Evolutionary conservation across 306 rosid species (phyloP).

Genomic region (Cajanus cajan): DNA sequence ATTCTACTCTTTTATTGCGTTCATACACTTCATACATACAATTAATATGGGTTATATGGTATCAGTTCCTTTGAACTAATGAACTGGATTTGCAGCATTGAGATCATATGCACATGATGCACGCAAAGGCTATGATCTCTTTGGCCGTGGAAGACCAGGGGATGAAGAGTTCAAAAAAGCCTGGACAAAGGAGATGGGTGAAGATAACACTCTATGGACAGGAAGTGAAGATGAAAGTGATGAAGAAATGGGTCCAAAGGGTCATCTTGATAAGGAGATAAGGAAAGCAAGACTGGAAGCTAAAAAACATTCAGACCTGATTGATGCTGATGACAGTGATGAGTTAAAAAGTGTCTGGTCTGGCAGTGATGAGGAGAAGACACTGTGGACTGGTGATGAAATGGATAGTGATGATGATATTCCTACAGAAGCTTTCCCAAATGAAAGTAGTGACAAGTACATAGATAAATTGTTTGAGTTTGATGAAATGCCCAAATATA

Average conservation of each 20-base stretch:
- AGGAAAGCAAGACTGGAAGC: conserved; percentile 64
- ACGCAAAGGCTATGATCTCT: conserved; percentile 57
- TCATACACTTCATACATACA: neutral
- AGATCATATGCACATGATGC: conserved; percentile 54
- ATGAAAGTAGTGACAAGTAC: conserved; percentile 72
- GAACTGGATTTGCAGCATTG: conserved; percentile 44
- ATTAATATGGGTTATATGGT: neutral
- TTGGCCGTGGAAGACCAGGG: conserved; percentile 61
- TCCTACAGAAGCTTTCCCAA: conserved; percentile 82
- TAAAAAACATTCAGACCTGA: conserved; percentile 61
- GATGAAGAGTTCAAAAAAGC: conserved; percentile 63
- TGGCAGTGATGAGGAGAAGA: conserved; percentile 84
- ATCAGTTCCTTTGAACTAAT: neutral
- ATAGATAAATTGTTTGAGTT: conserved; percentile 78
- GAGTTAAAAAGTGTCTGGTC: conserved; percentile 87
- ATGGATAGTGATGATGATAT: conserved; percentile 70
- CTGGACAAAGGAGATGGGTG: conserved; percentile 75
- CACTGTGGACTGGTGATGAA: conserved; percentile 89
- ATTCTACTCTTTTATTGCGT: neutral
- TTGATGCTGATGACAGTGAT: conserved; percentile 82
- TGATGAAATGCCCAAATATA: conserved; percentile 77
- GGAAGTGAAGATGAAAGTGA: conserved; percentile 77
- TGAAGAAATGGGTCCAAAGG: conserved; percentile 37
- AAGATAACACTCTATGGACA: conserved; percentile 68
- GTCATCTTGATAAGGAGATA: conserved; percentile 55